Conservation (phyloP, 371 early-diverging fungal genomes). For the Nosema granulosis region DNA sequence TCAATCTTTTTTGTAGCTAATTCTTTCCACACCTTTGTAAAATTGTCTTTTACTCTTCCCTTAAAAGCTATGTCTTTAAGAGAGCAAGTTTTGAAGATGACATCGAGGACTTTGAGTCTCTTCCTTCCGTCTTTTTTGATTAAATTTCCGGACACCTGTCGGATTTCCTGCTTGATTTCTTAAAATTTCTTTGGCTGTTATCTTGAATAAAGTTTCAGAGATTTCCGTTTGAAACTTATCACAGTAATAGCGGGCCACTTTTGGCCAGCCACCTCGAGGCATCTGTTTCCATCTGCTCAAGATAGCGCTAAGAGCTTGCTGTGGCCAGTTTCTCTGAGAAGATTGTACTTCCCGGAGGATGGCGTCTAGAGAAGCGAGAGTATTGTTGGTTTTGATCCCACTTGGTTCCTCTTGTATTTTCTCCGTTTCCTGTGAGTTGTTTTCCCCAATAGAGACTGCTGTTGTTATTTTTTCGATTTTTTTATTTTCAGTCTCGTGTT, state of each 20-base stretch:
- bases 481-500: background rate
- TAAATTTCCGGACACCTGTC: background rate
- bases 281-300: slow-evolving; percentile 16
- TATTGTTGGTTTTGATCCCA: background rate
- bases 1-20: background rate
- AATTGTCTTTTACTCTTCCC: background rate
- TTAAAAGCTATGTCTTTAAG: background rate
- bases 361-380: background rate
- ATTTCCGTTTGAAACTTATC: slow-evolving; percentile 1
- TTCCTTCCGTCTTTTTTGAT: background rate
- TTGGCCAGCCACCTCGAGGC: slow-evolving; percentile 7
- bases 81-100: background rate
- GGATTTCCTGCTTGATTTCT: background rate
- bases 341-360: background rate
- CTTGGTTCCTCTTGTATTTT: background rate
- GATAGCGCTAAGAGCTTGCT: background rate
- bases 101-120: background rate
- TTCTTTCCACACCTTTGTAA: background rate
- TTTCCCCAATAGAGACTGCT: background rate
- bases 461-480: background rate
- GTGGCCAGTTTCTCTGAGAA: background rate
- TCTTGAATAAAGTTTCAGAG: background rate
- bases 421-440: background rate
- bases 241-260: background rate
- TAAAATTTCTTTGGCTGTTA: background rate